Conservation (phyloP, 2,329 filamentous ascomycete species). For the Penicillium concentricum region DNA sequence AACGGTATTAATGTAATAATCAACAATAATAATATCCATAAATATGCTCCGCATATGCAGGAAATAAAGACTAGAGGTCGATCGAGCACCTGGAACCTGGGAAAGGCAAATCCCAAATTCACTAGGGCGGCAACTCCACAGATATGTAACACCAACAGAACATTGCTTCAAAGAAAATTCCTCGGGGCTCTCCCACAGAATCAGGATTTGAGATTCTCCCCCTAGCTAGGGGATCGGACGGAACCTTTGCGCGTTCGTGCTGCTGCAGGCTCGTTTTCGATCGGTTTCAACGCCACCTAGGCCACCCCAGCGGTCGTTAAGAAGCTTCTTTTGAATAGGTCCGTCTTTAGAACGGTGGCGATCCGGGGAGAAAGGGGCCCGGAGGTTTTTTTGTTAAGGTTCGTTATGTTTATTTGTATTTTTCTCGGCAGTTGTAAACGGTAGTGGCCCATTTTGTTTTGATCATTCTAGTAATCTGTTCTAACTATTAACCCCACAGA, state of each 20-base stretch:
- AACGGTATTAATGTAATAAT: background rate
- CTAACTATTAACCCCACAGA: background rate
- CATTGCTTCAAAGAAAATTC: background rate
- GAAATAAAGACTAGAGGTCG: slow-evolving; percentile 1
- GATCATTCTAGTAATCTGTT: background rate
- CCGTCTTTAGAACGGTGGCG: slow-evolving; percentile 4
- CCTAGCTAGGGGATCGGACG: slow-evolving; percentile 2
- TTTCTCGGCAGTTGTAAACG: background rate
- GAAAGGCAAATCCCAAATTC: background rate
- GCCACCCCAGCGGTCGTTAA: slow-evolving; percentile 18
- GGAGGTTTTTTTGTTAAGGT: background rate
- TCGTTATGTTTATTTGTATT: background rate
- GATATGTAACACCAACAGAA: background rate
- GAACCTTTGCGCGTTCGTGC: slow-evolving; percentile 22
- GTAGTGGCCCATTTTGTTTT: background rate
- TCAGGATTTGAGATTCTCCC: background rate
- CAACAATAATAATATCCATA: background rate
- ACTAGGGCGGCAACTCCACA: background rate
- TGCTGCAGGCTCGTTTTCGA: slow-evolving; percentile 17
- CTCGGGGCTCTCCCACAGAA: background rate
- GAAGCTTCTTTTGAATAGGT: slow-evolving; percentile 23
- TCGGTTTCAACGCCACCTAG: slow-evolving; percentile 23
- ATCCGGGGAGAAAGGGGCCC: slow-evolving; percentile 1
- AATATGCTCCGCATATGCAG: slow-evolving; percentile 14
- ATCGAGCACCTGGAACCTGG: background rate